Evolutionary conservation across 140 eudicot species (phyloP).

Genomic region (Stevia rebaudiana): DNA sequence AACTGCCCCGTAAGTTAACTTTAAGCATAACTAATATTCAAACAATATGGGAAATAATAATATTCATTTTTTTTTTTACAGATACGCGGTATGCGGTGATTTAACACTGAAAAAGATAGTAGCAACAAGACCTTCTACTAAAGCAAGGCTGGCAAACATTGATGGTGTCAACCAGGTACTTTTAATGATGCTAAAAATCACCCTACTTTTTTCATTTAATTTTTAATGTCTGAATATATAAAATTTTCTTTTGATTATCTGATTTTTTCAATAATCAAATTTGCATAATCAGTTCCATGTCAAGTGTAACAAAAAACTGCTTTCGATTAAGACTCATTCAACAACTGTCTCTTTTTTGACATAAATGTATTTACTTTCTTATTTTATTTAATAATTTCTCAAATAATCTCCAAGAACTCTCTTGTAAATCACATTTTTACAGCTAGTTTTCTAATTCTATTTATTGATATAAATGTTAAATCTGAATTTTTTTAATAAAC

Average conservation of each 20-base stretch:
- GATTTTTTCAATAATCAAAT: background rate
- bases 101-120: conserved; percentile 67
- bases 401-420: background rate
- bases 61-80: conserved; percentile 30
- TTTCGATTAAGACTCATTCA: background rate
- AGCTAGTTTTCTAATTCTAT: background rate
- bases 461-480: background rate
- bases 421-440: background rate
- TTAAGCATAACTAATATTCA: background rate
- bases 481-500: background rate
- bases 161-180: conserved; percentile 96
- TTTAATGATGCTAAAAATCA: background rate
- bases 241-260: background rate
- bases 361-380: background rate
- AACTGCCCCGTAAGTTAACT: conserved; percentile 97
- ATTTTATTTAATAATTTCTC: background rate
- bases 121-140: conserved; percentile 72
- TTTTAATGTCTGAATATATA: background rate
- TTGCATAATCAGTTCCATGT: background rate
- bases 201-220: background rate
- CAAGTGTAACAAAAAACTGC: background rate
- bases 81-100: conserved; percentile 90
- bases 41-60: background rate
- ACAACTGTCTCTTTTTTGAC: background rate
- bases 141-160: conserved; percentile 89